phyloP scores from a whole-genome alignment of 495 filamentous ascomycete genomes.

The Pyronema domesticum region DNA sequence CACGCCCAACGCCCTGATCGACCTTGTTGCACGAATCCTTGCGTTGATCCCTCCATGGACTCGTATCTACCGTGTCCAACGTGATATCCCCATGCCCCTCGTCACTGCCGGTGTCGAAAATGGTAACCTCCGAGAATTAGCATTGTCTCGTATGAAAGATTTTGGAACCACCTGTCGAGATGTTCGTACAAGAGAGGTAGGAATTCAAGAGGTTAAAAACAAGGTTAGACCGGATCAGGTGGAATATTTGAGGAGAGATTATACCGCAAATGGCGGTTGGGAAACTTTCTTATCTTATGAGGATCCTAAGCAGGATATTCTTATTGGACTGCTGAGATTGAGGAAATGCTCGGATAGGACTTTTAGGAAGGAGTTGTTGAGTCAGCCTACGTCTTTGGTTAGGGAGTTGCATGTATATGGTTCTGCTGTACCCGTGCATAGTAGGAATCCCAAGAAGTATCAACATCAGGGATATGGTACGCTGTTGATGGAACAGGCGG shows the following conservation, averaged over 20 bases:
- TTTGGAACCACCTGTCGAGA: constrained; percentile 95
- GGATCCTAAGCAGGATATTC: constrained; percentile 93
- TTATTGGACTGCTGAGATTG: constrained; percentile 78
- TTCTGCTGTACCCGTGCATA: constrained; percentile 84
- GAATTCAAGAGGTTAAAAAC: constrained; percentile 96
- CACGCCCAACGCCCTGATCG: constrained; percentile 87
- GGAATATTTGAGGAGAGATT: constrained; percentile 90
- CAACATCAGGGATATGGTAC: constrained; percentile 97
- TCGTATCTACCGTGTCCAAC: constrained; percentile 92
- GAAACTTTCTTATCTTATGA: constrained; percentile 97
- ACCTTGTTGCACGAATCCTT: constrained; percentile 85
- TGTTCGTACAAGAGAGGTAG: constrained; percentile 93
- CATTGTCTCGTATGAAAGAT: constrained; percentile 90
- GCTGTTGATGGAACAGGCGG: constrained; percentile 91
- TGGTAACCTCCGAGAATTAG: constrained; percentile 84
- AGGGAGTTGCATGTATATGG: constrained; percentile 94
- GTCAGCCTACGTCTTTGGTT: constrained; percentile 78
- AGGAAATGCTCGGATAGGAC: constrained; percentile 80
- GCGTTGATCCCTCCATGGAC: constrained; percentile 95
- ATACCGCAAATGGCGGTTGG: constrained; percentile 88
- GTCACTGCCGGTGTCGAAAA: constrained; percentile 96
- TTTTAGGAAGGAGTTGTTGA: constrained; percentile 70
- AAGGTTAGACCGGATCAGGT: constrained; percentile 94
- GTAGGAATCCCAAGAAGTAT: constrained; percentile 82
- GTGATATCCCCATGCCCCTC: constrained; percentile 96